Base-by-base conservation (phyloP, 1,284 basidiomycete species). In the Apiotrichum gracile region DNA sequence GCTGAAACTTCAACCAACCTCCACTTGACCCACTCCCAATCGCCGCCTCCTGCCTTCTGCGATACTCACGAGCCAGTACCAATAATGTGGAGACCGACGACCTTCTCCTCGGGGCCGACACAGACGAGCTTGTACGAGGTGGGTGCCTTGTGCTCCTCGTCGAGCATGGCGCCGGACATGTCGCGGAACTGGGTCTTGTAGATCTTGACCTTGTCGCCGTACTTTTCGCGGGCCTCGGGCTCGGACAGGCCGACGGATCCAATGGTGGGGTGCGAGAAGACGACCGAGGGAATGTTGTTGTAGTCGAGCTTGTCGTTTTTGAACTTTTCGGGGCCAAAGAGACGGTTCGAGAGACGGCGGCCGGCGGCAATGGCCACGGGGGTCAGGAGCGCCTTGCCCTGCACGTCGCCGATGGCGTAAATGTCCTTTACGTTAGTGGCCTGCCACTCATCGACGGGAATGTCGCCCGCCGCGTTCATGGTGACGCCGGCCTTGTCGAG, bases 301-400 rank as follows among this genome's bases (percentile, higher is more conserved):
- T 98, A 99, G 68, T 80, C 81, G 59, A 97, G 81, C 75, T 92
- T 90, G 68, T 97, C 88, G 53, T 87, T 74, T 78, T 87, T 90
- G 79, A 82, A 91, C 74, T 88, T 79, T 50, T 83, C 80, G 0
- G 84, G 84, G 12, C 94, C 96, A 70, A 91, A 98, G 49, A 98
- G 77, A 47, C 96, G 80, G 78, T 97, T 98, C 47, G 85, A 82
- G 37, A 97, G 77, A 57, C 91, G 79, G 53, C 94, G 80, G 24
- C 92, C 94, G 6, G 96, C 96, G 45, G 94, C 94, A 58, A 99
- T 96, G 22, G 94, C 96, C 7, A 99, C 96, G n/a, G 96, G 94
- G 1, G 94, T 99, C 57, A 99, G 80, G 26, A 93, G 78, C 24
- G 84, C 89, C 76, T 94, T 93, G 57, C 94, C 94, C 60, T 84